A percentile compares a stretch with the other conserved stretches of the same genome.
phyloP scores from a whole-genome alignment of 352 stramenopile species.

The Phytophthora ohioensis region DNA sequence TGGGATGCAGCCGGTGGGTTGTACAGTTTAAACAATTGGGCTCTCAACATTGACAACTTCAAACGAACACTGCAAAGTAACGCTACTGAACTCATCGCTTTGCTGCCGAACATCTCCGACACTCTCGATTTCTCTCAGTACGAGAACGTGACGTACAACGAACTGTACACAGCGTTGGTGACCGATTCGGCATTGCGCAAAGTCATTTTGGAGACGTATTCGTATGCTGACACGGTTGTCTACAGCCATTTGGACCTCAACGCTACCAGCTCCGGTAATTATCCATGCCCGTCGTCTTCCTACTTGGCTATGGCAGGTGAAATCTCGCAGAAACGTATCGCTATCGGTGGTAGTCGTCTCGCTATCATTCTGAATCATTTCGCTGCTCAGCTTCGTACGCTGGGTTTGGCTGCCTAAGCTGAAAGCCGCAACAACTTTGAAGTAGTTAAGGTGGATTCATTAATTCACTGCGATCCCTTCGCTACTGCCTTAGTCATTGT shows the following conservation, averaged over 20 bases:
- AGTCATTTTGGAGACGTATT: conserved; percentile 56
- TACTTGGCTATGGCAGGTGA: conserved; percentile 47
- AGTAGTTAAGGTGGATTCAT: background rate
- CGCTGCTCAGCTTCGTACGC: conserved; percentile 52
- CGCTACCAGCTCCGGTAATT: conserved; percentile 26
- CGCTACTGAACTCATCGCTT: conserved; percentile 53
- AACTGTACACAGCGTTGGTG: conserved; percentile 42
- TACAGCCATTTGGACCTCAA: conserved; percentile 53
- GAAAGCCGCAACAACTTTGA: background rate
- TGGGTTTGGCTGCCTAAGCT: conserved; percentile 41
- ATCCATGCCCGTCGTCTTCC: conserved; percentile 43
- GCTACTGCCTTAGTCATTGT: conserved; percentile 1
- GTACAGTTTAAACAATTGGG: conserved; percentile 64
- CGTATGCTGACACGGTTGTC: conserved; percentile 43
- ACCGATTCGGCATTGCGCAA: conserved; percentile 35
- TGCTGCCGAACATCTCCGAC: conserved; percentile 45
- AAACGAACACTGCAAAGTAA: conserved; percentile 39
- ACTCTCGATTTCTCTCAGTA: conserved; percentile 49
- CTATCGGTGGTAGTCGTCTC: conserved; percentile 60
- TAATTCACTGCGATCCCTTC: conserved; percentile 4
- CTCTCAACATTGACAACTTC: conserved; percentile 38
- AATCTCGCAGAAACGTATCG: conserved; percentile 60
- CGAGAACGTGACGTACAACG: conserved; percentile 41
- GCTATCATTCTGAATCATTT: conserved; percentile 68
- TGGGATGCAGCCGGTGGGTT: conserved; percentile 65